Conservation (phyloP, 1,139 yeast species). For the Blastobotrys ciferrii region DNA sequence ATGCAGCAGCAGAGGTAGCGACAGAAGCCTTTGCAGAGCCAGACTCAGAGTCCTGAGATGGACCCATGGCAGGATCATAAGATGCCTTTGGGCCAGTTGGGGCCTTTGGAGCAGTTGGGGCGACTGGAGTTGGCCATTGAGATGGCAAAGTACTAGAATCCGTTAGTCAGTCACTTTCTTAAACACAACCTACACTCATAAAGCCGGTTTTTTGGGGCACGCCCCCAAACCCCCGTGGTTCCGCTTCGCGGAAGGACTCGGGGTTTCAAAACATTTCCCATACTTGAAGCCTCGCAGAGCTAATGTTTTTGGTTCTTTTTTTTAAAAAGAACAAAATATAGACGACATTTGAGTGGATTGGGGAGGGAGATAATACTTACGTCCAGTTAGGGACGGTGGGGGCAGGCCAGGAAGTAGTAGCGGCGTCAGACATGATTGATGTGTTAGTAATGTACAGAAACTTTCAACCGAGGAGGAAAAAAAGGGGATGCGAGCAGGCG, state of each 20-base stretch:
- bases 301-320: too few species aligned
- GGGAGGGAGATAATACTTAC: not conserved
- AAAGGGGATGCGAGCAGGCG: not conserved
- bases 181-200: too few species aligned
- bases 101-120: slow-evolving; percentile 32
- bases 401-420: slow-evolving; percentile 4
- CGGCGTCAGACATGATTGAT: not conserved
- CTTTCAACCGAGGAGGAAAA: not conserved
- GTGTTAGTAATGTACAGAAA: not conserved
- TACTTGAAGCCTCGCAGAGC: too few species aligned
- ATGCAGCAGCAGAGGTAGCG: not conserved
- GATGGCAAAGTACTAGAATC: not conserved
- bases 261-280: too few species aligned
- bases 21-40: not conserved
- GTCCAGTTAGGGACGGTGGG: slow-evolving; percentile 7
- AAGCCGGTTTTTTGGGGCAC: too few species aligned
- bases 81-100: slow-evolving; percentile 33
- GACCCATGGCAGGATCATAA: slow-evolving; percentile 17
- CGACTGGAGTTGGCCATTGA: slow-evolving; percentile 8
- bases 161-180: not conserved
- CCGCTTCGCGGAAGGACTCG: too few species aligned
- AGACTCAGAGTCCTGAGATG: not conserved
- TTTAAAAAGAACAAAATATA: too few species aligned
- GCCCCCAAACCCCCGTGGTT: too few species aligned
- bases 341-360: too few species aligned